Evolutionary conservation across 2,329 filamentous ascomycete species (phyloP), one percentile per base, ranked within the genome.

Genomic region (Mollisiaceae sp.): DNA sequence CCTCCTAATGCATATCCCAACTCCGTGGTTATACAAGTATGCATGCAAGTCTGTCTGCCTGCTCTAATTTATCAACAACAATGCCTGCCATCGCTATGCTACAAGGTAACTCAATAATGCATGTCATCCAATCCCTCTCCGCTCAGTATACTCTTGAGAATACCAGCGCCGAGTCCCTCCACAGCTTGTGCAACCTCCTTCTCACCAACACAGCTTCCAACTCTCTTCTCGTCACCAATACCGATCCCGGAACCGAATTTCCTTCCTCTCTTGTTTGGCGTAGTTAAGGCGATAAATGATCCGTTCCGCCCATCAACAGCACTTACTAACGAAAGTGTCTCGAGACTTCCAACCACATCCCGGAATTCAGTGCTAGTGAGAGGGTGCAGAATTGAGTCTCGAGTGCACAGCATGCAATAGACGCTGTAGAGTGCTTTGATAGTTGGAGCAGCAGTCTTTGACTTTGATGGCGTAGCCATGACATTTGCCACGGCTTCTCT

Each of bases 331-430:
- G 92, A 94, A 56, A 97, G 80, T 0, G 94, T 95, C 80, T 99
- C 95, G 60, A 99, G 79, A 72, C 92, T 96, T 41, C 91, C 89
- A 22, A 97, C 84, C 5, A 99, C 94, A 78, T 99, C 95, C 65
- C 93, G 88, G 78, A 99, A 99, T 77, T 99, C 95, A 5, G 93
- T 95, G 74, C 87, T 91, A 1, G 93, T 95, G 2, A 99, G 85
- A 0, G 94, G 92, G 71, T 97, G 93, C 2, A 99, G 85, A 11
- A 96, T 83, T n/a, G 93, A 91, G 73, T 98, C 94, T 41, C 88
- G 87, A 65, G 88, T 94, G 79, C 95, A 99, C 18, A 97, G 83
- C 39, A 85, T 82, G 64, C 87, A 89, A 79, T 99, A 99, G 1
- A 91, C 89, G 66, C 93, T 90, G 77, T 92, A 98, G 5, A 98